These are phyloP conservation scores for Puccinia horiana DNA, from an alignment of 1,284 basidiomycete species.

Conservation along the genomic window DNA sequence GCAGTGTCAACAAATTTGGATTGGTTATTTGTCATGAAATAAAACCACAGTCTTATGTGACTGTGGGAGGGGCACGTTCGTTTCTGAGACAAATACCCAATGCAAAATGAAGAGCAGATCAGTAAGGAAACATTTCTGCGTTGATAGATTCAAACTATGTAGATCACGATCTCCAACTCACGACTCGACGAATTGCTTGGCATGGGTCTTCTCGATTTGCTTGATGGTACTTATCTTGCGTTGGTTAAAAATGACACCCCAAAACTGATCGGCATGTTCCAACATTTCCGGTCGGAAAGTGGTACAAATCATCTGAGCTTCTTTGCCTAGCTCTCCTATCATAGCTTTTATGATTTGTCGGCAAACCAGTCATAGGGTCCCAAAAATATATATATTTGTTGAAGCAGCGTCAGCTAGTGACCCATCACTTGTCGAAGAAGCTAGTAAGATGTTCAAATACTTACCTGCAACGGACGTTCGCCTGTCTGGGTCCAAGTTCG, in stretches of 20 bases:
- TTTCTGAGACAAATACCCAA: slow-evolving; percentile 26
- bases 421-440: background rate
- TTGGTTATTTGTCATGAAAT: background rate
- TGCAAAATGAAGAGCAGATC: background rate
- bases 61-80: slow-evolving; percentile 34
- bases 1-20: background rate
- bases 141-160: background rate
- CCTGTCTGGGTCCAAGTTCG: slow-evolving; percentile 95
- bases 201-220: slow-evolving; percentile 47
- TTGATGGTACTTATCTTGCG: slow-evolving; percentile 69
- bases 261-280: slow-evolving; percentile 89
- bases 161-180: slow-evolving; percentile 9
- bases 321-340: slow-evolving; percentile 83
- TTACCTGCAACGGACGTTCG: slow-evolving; percentile 82
- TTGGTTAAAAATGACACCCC: slow-evolving; percentile 97
- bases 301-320: slow-evolving; percentile 96
- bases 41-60: background rate
- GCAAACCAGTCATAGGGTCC: background rate
- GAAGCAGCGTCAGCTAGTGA: background rate
- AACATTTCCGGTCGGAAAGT: slow-evolving; percentile 98
- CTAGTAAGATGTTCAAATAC: background rate
- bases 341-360: slow-evolving; percentile 63
- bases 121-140: background rate
- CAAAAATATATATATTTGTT: background rate
- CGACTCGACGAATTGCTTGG: slow-evolving; percentile 49